Percentiles rank a stretch among this genome's conserved stretches.
Conservation (phyloP, 192 early-diverging fungal species). For the Coemansia sp. region DNA sequence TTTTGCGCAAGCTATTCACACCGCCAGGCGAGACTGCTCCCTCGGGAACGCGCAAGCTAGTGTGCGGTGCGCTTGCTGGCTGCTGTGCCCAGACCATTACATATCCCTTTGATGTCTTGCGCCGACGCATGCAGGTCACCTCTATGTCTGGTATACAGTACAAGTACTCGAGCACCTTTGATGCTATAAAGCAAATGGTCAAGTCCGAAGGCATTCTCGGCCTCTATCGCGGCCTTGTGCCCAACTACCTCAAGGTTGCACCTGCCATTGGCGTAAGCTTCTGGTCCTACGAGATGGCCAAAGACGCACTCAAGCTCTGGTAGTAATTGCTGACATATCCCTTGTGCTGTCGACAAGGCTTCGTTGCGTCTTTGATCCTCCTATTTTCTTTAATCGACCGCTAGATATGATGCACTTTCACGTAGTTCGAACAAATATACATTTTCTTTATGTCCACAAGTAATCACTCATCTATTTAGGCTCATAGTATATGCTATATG, state of each 20-base stretch:
- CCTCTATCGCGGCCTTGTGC: slow-evolving; percentile 75
- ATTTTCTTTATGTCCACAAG: background rate
- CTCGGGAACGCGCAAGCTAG: slow-evolving; percentile 63
- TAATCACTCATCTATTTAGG: background rate
- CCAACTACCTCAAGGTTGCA: slow-evolving; percentile 84
- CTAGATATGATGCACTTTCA: slow-evolving; percentile 7
- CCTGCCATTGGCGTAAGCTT: slow-evolving; percentile 85
- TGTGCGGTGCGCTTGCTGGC: slow-evolving; percentile 77
- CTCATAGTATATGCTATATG: too few relatives aligned
- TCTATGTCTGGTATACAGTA: slow-evolving; percentile 68
- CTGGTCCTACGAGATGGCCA: slow-evolving; percentile 78
- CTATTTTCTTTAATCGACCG: background rate
- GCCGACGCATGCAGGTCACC: slow-evolving; percentile 79
- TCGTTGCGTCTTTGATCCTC: background rate
- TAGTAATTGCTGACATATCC: slow-evolving; percentile 11
- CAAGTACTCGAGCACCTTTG: slow-evolving; percentile 73
- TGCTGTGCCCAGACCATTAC: slow-evolving; percentile 81
- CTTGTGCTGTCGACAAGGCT: background rate
- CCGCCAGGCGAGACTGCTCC: slow-evolving; percentile 61
- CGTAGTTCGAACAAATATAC: background rate
- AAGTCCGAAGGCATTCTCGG: slow-evolving; percentile 70
- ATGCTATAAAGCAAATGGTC: slow-evolving; percentile 65
- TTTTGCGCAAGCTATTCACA: slow-evolving; percentile 70
- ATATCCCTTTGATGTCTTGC: slow-evolving; percentile 78
- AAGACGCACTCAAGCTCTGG: slow-evolving; percentile 63